Conservation (phyloP, 208 protist species). For the Trypanosoma vivax region DNA sequence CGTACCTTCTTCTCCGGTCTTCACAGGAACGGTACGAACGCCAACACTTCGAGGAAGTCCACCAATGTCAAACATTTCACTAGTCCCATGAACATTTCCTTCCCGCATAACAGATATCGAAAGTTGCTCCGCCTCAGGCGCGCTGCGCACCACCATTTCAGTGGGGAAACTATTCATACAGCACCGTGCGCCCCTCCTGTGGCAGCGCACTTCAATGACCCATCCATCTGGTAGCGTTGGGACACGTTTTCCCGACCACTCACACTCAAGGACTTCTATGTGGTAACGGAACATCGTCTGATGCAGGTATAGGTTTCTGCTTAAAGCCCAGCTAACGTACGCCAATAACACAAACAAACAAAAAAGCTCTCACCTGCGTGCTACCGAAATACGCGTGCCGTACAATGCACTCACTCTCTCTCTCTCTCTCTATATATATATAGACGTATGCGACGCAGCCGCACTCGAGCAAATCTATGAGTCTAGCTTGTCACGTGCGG, state of each 20-base stretch:
- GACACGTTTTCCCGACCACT: not conserved
- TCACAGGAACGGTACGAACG: constrained; percentile 19
- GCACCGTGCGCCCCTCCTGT: constrained; percentile 12
- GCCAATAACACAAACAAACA: too few species aligned
- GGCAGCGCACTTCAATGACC: constrained; percentile 14
- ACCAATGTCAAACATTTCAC: constrained; percentile 24
- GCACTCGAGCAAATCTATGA: too few species aligned
- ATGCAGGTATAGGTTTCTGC: not conserved
- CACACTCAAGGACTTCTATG: constrained; percentile 16
- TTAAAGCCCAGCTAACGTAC: not conserved
- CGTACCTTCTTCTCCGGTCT: not conserved
- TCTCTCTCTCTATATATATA: too few species aligned
- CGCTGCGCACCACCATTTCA: constrained; percentile 19
- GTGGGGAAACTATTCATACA: constrained; percentile 8
- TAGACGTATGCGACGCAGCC: too few species aligned
- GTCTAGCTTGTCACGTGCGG: too few species aligned
- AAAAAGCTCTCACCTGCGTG: too few species aligned
- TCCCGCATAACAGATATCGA: constrained; percentile 3
- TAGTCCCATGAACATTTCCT: constrained; percentile 8
- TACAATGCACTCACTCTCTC: too few species aligned
- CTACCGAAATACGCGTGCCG: too few species aligned
- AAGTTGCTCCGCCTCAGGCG: constrained; percentile 18
- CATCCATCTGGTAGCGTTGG: not conserved
- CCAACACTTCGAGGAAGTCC: constrained; percentile 14
- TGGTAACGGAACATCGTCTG: constrained; percentile 24